Conservation (phyloP, 1,284 basidiomycete genomes). For the Ganoderma sp. region DNA sequence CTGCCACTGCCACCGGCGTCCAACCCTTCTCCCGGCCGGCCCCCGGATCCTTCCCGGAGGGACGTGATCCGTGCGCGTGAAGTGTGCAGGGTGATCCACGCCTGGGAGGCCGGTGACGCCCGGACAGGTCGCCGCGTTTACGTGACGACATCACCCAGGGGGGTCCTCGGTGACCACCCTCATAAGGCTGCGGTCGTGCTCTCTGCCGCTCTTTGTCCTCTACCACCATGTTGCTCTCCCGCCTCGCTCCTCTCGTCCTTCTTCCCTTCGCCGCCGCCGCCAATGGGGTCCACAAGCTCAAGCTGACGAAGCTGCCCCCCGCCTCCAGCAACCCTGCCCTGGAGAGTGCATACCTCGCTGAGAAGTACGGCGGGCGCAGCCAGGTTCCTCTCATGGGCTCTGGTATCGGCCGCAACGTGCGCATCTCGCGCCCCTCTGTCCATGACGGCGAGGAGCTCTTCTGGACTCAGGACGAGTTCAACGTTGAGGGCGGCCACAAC, state of each 20-base stretch:
- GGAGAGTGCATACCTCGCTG: conserved; percentile 82
- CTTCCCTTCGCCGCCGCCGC: conserved; percentile 75
- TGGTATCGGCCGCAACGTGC: conserved; percentile 71
- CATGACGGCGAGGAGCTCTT: conserved; percentile 69
- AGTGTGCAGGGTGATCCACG: conserved; percentile 1
- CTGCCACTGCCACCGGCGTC: background rate
- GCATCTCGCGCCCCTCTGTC: conserved; percentile 47
- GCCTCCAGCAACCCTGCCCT: conserved; percentile 65
- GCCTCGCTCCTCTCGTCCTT: conserved; percentile 62
- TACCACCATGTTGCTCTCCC: conserved; percentile 71
- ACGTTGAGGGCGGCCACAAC: conserved; percentile 79
- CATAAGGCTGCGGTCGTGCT: conserved; percentile 15
- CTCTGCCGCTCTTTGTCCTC: conserved; percentile 38
- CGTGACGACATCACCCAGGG: conserved; percentile 30
- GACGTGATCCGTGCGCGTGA: conserved; percentile 16
- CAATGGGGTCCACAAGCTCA: conserved; percentile 80
- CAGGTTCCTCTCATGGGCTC: conserved; percentile 80
- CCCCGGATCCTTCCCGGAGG: background rate
- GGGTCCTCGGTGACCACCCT: conserved; percentile 25
- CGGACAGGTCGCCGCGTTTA: conserved; percentile 9
- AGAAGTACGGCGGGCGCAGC: conserved; percentile 80
- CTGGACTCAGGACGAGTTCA: conserved; percentile 81
- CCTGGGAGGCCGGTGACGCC: conserved; percentile 1
- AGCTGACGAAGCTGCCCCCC: conserved; percentile 82
- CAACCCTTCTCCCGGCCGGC: background rate